Base-by-base conservation (phyloP, 228 moss, liverwort and hornwort genomes). In the Sphagnum magellanicum region DNA sequence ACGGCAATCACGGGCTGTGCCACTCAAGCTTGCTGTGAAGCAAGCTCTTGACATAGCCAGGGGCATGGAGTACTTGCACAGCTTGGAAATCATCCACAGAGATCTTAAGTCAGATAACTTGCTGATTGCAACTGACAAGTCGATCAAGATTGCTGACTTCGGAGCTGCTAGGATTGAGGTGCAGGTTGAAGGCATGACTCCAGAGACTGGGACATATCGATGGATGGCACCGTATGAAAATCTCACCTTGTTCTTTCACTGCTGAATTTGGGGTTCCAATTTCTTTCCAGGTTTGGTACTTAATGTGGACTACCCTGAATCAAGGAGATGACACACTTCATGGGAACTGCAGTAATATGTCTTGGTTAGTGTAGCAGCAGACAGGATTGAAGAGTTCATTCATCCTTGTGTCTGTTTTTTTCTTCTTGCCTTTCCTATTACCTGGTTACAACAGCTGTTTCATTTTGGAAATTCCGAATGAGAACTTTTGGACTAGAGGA, bases 211-310 rank as follows among this genome's bases (percentile, higher is more conserved):
- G 70, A 98, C 98, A 8, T 98, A 98, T 71, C 91, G 98, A 73
- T 98, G 98, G 98, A 98, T 98, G 98, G 98, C 98, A 76, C 98
- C 98, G 98, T 98, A 88, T 32, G 32, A 94, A 94, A 72, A 64
- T 46, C 70, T 74, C 53, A n/a, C 48, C 58, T 50, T 63, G 32
- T 49, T 17, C 58, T 10, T 46, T 15, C 32, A 32, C 50, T 63
- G 13, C 16, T 67, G 59, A 50, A 51, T 11, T 8, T 49, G 12
- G n/a, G 5, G 53, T 50, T 63, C 0, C 50, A 68, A 4, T 58
- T 49, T 57, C 12, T 53, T 17, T 53, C 48, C 13, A 61, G n/a
- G 6, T 51, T 12, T 13, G 13, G 48, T 13, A 65, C 16, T 65
- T 48, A 48, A 12, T 12, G 12, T 15, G 11, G 11, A 11, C 59